These are phyloP conservation scores for Populus tomentosa DNA, from an alignment of 441 rosid genomes.

Conservation along the genomic window DNA sequence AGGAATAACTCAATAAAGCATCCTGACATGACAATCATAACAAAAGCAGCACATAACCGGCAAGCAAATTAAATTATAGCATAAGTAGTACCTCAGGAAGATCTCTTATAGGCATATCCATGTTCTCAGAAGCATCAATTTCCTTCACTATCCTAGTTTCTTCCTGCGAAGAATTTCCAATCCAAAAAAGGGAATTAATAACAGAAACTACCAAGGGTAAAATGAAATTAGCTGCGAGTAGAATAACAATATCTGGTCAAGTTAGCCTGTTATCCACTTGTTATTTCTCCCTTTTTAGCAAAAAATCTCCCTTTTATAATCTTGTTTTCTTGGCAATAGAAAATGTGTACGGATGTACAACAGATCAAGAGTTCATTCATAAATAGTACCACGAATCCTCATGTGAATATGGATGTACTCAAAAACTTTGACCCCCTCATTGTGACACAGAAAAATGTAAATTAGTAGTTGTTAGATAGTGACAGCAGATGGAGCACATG, in stretches of 20 bases:
- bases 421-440: not conserved
- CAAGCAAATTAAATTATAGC: slow-evolving; percentile 6
- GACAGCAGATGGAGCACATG: not conserved
- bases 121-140: slow-evolving; percentile 15
- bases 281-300: not conserved
- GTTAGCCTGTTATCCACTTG: not conserved
- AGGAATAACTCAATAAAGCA: not conserved
- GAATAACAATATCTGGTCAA: not conserved
- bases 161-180: slow-evolving; percentile 36
- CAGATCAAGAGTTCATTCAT: not conserved
- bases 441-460: not conserved
- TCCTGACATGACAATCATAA: not conserved
- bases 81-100: slow-evolving; percentile 46
- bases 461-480: not conserved
- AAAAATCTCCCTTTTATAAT: not conserved
- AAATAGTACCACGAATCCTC: not conserved
- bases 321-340: not conserved
- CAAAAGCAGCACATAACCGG: not conserved
- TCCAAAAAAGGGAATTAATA: not conserved
- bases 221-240: not conserved
- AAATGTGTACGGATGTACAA: not conserved
- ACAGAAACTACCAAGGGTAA: slow-evolving; percentile 6
- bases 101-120: slow-evolving; percentile 23
- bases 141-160: slow-evolving; percentile 33
- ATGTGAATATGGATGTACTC: not conserved